Evolutionary conservation across 768 basidiomycete species (phyloP).

Genomic region (Auriculariales sp.): DNA sequence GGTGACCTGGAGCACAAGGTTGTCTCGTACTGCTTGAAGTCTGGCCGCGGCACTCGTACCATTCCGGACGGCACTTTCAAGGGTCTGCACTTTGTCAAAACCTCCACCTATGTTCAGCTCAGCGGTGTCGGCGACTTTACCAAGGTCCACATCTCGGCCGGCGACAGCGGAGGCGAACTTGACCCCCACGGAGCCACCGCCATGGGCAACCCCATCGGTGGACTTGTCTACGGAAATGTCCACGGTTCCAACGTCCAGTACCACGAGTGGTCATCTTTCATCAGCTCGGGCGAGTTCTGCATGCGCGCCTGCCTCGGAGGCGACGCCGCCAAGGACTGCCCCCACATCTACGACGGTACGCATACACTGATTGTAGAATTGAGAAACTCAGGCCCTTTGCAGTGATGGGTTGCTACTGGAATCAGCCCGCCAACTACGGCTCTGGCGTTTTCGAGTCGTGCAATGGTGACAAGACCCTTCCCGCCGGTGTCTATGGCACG

Average conservation of each 20-base stretch:
- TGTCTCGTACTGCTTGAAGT: constrained; percentile 40
- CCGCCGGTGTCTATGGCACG: constrained; percentile 24
- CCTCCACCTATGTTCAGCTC: constrained; percentile 27
- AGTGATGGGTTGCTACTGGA: constrained; percentile 17
- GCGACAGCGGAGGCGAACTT: constrained; percentile 27
- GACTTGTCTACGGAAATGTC: constrained; percentile 24
- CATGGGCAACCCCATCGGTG: constrained; percentile 23
- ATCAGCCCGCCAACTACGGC: constrained; percentile 21
- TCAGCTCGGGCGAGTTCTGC: constrained; percentile 28
- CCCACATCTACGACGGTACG: constrained; percentile 5
- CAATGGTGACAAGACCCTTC: constrained; percentile 22
- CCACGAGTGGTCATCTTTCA: constrained; percentile 32
- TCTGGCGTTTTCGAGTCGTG: constrained; percentile 26
- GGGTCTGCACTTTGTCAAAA: constrained; percentile 28
- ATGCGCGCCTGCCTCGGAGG: constrained; percentile 20
- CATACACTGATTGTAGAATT: background rate
- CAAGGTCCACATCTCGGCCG: constrained; percentile 19
- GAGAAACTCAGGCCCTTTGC: constrained; percentile 16
- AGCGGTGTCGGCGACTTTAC: constrained; percentile 26
- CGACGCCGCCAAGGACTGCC: constrained; percentile 22
- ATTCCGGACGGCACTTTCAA: constrained; percentile 27
- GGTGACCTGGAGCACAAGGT: constrained; percentile 44
- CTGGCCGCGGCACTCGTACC: constrained; percentile 24
- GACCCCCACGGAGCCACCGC: constrained; percentile 29
- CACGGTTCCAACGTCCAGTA: constrained; percentile 22